Evolutionary conservation across 495 filamentous ascomycete species (phyloP), one percentile per base, ranked within the genome.

Genomic region (Aspergillus sclerotioniger): DNA sequence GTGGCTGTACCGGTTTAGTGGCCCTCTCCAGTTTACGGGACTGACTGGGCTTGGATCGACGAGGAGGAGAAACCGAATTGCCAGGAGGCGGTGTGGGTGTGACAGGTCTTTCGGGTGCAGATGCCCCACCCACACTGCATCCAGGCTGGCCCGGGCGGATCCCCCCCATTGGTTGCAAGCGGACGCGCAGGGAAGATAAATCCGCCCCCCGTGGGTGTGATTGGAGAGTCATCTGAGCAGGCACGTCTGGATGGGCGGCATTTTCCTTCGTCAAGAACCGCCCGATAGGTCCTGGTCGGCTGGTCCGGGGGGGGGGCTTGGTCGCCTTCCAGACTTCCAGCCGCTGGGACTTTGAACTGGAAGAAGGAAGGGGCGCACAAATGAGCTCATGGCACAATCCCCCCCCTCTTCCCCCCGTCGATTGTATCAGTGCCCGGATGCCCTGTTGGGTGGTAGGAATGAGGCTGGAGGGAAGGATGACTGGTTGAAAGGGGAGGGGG

Each of bases 51-150:
- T 41, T 12, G 37, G 37, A 41, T 41, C 37, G 37, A 41, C 37
- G 37, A 31, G 39, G 39, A 35, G 53, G 52, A 54, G 44, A 19
- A 28, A 48, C 15, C 19, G 29, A 19, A 7, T 7, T 21, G 19
- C 39, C 12, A 41, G 52, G 54, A 57, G 46, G 54, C 54, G 54
- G 54, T 57, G 54, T 57, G 47, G 54, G 54, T 57, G 54, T 57
- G 54, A 57, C 54, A 57, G 54, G 54, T 57, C 54, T 57, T 21
- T 45, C 39, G 29, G 44, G 44, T 20, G 29, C 53, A 32, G 41
- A 49, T 25, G 44, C 54, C n/a, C 54, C 54, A 57, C 54, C 48
- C 54, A 57, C 54, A 57, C 47, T 32, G 19, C 54, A 13, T 49
- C 43, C n/a, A 49, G 33, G 32, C 31, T 50, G 47, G 47, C 47